Conservation (phyloP, 2,329 filamentous ascomycete genomes). For the Hymenoscyphus repandus region DNA sequence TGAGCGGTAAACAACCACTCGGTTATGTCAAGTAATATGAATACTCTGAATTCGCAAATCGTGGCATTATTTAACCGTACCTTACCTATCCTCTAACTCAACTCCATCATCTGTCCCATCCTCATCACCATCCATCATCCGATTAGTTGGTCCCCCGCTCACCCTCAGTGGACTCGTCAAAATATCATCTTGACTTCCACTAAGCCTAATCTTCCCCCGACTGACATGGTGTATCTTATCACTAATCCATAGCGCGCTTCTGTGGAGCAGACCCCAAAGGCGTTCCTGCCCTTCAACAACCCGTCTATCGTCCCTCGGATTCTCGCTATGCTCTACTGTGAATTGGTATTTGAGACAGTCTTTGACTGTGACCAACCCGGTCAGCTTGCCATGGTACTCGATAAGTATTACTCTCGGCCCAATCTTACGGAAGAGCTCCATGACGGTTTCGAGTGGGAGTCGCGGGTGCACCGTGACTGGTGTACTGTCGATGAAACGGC, state of each 20-base stretch:
- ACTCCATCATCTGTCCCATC: constrained; percentile 41
- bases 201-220: constrained; percentile 52
- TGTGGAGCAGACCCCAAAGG: constrained; percentile 55
- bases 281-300: constrained; percentile 56
- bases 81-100: constrained; percentile 36
- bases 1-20: neutral
- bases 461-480: constrained; percentile 88
- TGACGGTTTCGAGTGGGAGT: constrained; percentile 89
- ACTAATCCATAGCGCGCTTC: constrained; percentile 53
- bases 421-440: constrained; percentile 98
- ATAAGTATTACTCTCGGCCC: constrained; percentile 89
- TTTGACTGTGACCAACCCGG: constrained; percentile 88
- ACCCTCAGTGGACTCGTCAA: constrained; percentile 31
- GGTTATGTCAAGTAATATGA: neutral
- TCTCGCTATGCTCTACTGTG: constrained; percentile 84
- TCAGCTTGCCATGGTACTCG: constrained; percentile 79
- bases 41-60: no score
- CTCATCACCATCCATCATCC: constrained; percentile 48
- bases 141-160: constrained; percentile 24
- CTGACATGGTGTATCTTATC: constrained; percentile 47
- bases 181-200: constrained; percentile 27
- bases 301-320: constrained; percentile 52
- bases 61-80: neutral
- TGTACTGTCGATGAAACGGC: constrained; percentile 81
- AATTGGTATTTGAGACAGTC: constrained; percentile 97